These are phyloP conservation scores for Cryptococcus hybrid DNA, from an alignment of 1,284 basidiomycete genomes.

Conservation along the genomic window DNA sequence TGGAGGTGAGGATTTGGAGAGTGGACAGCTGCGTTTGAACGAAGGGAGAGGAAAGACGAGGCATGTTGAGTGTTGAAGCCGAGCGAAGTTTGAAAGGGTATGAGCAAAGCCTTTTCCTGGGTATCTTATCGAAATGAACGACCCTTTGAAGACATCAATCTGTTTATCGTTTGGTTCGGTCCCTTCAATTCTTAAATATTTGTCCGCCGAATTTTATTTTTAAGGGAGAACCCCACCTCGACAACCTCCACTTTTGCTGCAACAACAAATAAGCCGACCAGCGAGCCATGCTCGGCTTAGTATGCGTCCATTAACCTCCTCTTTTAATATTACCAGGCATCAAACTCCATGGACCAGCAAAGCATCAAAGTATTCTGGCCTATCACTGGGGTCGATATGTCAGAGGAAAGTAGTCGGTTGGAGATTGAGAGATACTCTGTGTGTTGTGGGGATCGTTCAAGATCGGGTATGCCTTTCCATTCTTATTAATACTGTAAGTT, in stretches of 20 bases:
- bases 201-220: too few species aligned
- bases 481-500: neutral
- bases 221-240: too few species aligned
- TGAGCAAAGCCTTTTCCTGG: too few species aligned
- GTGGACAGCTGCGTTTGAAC: constrained; percentile 19
- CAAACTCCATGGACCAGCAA: too few species aligned
- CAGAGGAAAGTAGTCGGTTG: constrained; percentile 24
- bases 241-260: too few species aligned
- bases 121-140: too few species aligned
- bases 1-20: constrained; percentile 38
- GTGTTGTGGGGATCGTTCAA: constrained; percentile 26
- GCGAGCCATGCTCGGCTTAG: neutral
- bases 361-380: constrained; percentile 39
- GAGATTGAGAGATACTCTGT: constrained; percentile 16
- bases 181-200: too few species aligned
- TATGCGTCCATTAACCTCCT: neutral
- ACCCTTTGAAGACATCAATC: too few species aligned
- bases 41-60: neutral
- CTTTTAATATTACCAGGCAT: neutral
- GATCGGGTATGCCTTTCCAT: constrained; percentile 10
- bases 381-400: constrained; percentile 4
- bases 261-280: neutral
- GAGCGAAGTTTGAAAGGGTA: neutral
- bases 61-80: constrained; percentile 1
- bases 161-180: too few species aligned